phyloP scores from a whole-genome alignment of 2,329 filamentous ascomycete species.

The Claviceps humidiphila region DNA sequence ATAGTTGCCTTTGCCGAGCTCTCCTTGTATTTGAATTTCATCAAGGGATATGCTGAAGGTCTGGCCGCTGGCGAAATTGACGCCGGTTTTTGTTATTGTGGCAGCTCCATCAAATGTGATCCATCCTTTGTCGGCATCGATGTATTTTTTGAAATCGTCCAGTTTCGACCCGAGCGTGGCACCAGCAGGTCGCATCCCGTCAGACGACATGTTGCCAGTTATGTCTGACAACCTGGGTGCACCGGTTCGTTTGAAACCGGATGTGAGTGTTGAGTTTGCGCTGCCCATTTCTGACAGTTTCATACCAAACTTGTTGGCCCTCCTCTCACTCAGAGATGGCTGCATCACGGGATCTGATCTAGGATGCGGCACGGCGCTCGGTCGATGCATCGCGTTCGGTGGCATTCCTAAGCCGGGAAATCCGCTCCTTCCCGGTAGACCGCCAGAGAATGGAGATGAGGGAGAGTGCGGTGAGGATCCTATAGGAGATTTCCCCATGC shows the following conservation, averaged over 20 bases:
- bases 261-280: conserved; percentile 13
- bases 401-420: conserved; percentile 31
- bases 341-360: conserved; percentile 41
- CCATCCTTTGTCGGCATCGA: conserved; percentile 83
- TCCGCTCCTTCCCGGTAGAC: conserved; percentile 26
- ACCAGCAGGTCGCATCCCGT: conserved; percentile 19
- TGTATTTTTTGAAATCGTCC: conserved; percentile 59
- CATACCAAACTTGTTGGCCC: conserved; percentile 39
- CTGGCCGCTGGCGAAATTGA: conserved; percentile 81
- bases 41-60: conserved; percentile 91
- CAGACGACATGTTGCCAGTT: conserved; percentile 11
- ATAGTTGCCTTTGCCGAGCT: conserved; percentile 95
- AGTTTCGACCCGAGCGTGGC: conserved; percentile 33
- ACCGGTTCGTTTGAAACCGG: conserved; percentile 17
- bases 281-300: conserved; percentile 42
- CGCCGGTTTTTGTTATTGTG: conserved; percentile 73
- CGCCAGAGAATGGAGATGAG: conserved; percentile 19
- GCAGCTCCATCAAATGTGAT: conserved; percentile 90
- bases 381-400: conserved; percentile 27
- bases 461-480: conserved; percentile 17
- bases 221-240: conserved; percentile 34
- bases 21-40: conserved; percentile 83
- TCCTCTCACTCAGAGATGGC: conserved; percentile 52
- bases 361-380: conserved; percentile 33
- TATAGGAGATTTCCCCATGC: conserved; percentile 26